Percentiles rank a stretch among this genome's conserved stretches.
These are phyloP conservation scores for Tetrastigma voinierianum DNA, from an alignment of 164 flowering plant species.

Conservation along the genomic window DNA sequence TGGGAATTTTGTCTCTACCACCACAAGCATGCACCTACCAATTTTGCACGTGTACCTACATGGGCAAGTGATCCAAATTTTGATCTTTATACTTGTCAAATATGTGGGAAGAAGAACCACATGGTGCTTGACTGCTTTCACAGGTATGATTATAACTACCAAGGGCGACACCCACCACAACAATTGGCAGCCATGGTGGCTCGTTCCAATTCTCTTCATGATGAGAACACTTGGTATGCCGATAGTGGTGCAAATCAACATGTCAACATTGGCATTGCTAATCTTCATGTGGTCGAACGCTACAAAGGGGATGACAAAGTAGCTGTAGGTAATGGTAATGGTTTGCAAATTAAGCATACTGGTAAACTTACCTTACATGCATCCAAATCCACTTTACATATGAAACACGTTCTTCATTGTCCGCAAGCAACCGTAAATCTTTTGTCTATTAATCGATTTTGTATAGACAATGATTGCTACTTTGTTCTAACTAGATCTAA, in stretches of 20 bases:
- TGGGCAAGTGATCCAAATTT: slow-evolving; percentile 2
- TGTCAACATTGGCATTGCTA: neutral
- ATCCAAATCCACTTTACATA: neutral
- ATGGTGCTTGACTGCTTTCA: too few species aligned
- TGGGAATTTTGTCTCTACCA: too few species aligned
- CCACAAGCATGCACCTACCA: too few species aligned
- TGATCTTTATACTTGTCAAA: neutral
- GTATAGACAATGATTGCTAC: slow-evolving; percentile 3
- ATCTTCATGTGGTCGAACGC: slow-evolving; percentile 1
- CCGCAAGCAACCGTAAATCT: slow-evolving; percentile 6
- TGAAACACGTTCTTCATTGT: slow-evolving; percentile 2
- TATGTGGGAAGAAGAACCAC: too few species aligned
- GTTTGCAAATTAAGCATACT: slow-evolving; percentile 4
- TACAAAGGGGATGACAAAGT: slow-evolving; percentile 3
- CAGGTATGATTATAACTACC: neutral
- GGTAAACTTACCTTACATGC: neutral
- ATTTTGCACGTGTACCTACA: neutral
- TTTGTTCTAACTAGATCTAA: slow-evolving; percentile 3
- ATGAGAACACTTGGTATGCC: neutral
- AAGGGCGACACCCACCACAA: neutral
- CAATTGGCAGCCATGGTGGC: slow-evolving; percentile 2
- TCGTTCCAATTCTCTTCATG: slow-evolving; percentile 1
- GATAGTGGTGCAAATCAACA: neutral
- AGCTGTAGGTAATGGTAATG: slow-evolving; percentile 8
- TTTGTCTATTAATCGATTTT: slow-evolving; percentile 2